These are phyloP conservation scores for Erysiphe pulchra DNA, from an alignment of 2,329 filamentous ascomycete species.

Conservation along the genomic window DNA sequence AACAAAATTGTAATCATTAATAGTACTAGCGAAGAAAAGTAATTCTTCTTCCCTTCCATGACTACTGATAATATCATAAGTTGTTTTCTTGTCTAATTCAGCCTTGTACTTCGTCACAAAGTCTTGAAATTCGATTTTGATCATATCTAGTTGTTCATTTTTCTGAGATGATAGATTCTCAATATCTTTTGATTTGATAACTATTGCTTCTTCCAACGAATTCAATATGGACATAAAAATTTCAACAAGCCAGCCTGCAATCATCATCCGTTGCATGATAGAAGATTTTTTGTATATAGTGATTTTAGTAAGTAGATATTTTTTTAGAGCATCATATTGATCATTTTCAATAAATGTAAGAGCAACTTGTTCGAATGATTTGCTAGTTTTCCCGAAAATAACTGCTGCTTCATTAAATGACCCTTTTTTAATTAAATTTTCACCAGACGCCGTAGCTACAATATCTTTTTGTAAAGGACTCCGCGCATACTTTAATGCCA, in stretches of 20 bases:
- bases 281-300: slow-evolving; percentile 56
- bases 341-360: slow-evolving; percentile 72
- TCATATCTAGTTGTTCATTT: slow-evolving; percentile 39
- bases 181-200: slow-evolving; percentile 59
- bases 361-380: slow-evolving; percentile 89
- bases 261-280: slow-evolving; percentile 84
- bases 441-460: slow-evolving; percentile 75
- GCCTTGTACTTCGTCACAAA: slow-evolving; percentile 67
- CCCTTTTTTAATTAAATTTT: slow-evolving; percentile 59
- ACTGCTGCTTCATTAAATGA: slow-evolving; percentile 66
- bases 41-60: slow-evolving; percentile 87
- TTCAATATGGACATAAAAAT: slow-evolving; percentile 96
- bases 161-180: slow-evolving; percentile 49
- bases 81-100: slow-evolving; percentile 74
- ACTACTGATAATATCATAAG: slow-evolving; percentile 86
- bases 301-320: slow-evolving; percentile 70
- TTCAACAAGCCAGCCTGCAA: slow-evolving; percentile 84
- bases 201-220: slow-evolving; percentile 76
- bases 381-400: slow-evolving; percentile 85
- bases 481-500: slow-evolving; percentile 63
- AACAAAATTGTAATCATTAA: slow-evolving; percentile 86
- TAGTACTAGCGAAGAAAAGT: slow-evolving; percentile 65
- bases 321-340: slow-evolving; percentile 72
- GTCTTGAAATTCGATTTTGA: slow-evolving; percentile 61
- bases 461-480: slow-evolving; percentile 64